phyloP scores from a whole-genome alignment of 2,329 filamentous ascomycete species.

The Fusarium nematophilum region DNA sequence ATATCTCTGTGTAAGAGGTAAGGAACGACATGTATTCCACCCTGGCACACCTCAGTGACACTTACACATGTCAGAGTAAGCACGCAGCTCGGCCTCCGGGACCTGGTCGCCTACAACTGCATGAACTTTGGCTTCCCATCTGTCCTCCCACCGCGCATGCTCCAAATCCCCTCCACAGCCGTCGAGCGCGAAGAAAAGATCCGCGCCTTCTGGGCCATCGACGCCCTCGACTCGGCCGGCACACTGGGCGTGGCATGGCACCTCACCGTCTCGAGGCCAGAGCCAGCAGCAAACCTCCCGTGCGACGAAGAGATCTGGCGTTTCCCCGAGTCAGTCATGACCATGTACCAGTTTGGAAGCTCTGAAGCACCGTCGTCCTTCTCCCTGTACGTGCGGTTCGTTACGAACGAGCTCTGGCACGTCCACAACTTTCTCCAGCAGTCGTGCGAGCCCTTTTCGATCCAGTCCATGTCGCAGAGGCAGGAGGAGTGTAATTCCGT shows the following conservation, averaged over 20 bases:
- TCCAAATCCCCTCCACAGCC: not conserved
- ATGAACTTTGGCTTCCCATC: constrained; percentile 17
- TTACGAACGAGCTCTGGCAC: constrained; percentile 17
- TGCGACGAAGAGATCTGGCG: constrained; percentile 24
- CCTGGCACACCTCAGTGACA: no score
- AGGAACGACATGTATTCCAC: no score
- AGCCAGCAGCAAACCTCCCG: constrained; percentile 10
- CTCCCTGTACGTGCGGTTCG: constrained; percentile 3
- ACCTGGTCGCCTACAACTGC: constrained; percentile 13
- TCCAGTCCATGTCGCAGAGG: not conserved
- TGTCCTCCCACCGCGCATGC: constrained; percentile 11
- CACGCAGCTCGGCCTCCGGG: constrained; percentile 9
- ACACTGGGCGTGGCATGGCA: constrained; percentile 14
- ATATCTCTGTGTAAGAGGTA: constrained; percentile 20
- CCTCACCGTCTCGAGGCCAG: constrained; percentile 1
- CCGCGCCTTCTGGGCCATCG: constrained; percentile 18
- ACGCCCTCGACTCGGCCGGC: constrained; percentile 12
- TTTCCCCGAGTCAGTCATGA: constrained; percentile 10
- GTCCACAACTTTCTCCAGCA: constrained; percentile 19
- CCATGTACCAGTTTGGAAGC: constrained; percentile 19
- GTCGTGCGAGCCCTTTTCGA: not conserved
- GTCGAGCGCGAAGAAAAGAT: constrained; percentile 20
- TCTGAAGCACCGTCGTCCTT: constrained; percentile 8
- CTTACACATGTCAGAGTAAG: constrained; percentile 1
- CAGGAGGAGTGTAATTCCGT: constrained; percentile 9